Percentiles rank a stretch among this genome's conserved stretches.
Conservation (phyloP, 805 yeast genomes). For the Candida sanyiensis region DNA sequence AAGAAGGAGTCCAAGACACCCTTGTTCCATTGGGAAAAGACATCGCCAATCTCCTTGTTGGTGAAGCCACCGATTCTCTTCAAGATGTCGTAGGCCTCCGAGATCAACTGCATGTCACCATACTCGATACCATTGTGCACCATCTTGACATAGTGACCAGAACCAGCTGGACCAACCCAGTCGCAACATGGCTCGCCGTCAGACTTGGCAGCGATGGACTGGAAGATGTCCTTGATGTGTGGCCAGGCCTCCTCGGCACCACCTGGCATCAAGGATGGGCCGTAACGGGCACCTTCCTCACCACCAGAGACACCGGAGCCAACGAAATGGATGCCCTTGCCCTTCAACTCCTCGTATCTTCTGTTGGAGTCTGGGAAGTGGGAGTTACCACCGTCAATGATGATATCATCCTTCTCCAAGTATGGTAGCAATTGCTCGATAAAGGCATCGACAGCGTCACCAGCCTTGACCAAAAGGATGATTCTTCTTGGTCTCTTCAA, state of each 20-base stretch:
- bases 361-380: constrained; percentile 99
- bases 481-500: constrained; percentile 97
- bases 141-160: constrained; percentile 99
- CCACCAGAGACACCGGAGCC: constrained; percentile 99
- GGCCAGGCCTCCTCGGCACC: constrained; percentile 99
- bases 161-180: constrained; percentile 99
- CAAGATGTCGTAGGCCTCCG: constrained; percentile 95
- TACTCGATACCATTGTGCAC: constrained; percentile 99
- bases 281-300: constrained; percentile 99
- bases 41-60: constrained; percentile 89
- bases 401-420: constrained; percentile 94
- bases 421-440: constrained; percentile 83
- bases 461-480: constrained; percentile 92
- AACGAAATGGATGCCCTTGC: constrained; percentile 83
- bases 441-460: constrained; percentile 88
- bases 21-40: constrained; percentile 88
- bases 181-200: constrained; percentile 99
- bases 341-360: constrained; percentile 84
- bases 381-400: constrained; percentile 99
- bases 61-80: constrained; percentile 89
- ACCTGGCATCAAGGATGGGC: constrained; percentile 99
- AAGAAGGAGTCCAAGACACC: constrained; percentile 97
- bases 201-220: constrained; percentile 89
- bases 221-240: constrained; percentile 93
- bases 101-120: constrained; percentile 99